phyloP scores from a whole-genome alignment of 345 rosid species.

The Limnanthes douglasii region DNA sequence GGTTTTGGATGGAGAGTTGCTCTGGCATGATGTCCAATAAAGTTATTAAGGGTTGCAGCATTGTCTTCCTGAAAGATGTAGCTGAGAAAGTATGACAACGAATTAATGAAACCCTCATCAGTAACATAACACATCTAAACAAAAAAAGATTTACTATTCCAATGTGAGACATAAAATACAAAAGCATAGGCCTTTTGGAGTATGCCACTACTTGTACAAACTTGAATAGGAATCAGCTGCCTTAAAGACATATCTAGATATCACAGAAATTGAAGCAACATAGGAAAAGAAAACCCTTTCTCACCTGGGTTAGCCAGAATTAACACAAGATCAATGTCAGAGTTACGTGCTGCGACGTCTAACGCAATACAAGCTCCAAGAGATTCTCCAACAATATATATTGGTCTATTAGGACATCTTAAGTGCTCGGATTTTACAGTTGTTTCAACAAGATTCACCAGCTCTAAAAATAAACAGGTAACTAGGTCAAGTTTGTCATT shows the following conservation, averaged over 20 bases:
- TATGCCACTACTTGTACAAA: no score
- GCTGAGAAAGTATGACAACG: constrained; percentile 6
- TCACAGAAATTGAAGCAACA: neutral
- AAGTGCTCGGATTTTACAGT: constrained; percentile 14
- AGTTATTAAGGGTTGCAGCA: constrained; percentile 14
- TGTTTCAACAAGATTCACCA: constrained; percentile 21
- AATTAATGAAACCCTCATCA: neutral
- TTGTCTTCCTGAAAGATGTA: constrained; percentile 19
- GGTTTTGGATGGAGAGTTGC: constrained; percentile 9
- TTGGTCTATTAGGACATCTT: constrained; percentile 19
- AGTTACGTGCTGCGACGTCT: constrained; percentile 25
- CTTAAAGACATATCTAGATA: no score
- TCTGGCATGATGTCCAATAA: constrained; percentile 19
- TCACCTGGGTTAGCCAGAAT: constrained; percentile 36
- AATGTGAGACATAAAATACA: no score
- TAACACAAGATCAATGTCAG: constrained; percentile 22
- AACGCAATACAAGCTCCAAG: no score
- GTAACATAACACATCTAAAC: neutral
- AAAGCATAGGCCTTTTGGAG: no score
- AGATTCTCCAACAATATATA: constrained; percentile 36
- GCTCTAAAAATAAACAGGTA: no score
- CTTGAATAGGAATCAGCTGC: no score
- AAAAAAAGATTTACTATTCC: neutral
- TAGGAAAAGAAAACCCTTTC: neutral
- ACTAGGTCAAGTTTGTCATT: no score